Conservation (phyloP, 768 basidiomycete species). For the Serendipita sp. region DNA sequence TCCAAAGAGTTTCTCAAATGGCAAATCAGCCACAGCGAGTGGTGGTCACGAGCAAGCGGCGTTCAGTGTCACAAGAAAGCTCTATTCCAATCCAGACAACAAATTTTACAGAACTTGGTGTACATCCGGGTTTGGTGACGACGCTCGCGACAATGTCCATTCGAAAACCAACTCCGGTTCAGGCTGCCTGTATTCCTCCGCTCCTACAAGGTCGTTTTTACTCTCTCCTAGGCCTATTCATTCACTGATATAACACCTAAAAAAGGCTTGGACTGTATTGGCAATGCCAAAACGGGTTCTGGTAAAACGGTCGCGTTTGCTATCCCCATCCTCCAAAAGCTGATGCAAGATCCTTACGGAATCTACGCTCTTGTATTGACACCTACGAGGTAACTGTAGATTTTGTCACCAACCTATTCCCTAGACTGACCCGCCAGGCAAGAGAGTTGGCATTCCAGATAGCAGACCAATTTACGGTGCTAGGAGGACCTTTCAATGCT, state of each 20-base stretch:
- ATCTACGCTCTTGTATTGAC: constrained; percentile 88
- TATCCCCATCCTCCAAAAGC: constrained; percentile 77
- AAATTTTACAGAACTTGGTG: constrained; percentile 22
- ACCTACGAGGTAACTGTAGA: constrained; percentile 59
- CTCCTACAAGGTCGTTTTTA: constrained; percentile 51
- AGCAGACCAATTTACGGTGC: constrained; percentile 84
- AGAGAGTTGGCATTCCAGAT: constrained; percentile 98
- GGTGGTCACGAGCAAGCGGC: background rate
- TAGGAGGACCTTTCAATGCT: constrained; percentile 67
- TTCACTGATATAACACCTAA: background rate
- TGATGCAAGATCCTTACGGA: constrained; percentile 82
- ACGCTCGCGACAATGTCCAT: constrained; percentile 77
- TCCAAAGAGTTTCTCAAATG: background rate
- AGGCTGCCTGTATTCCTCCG: constrained; percentile 77
- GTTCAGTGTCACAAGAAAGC: background rate
- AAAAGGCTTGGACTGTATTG: constrained; percentile 79
- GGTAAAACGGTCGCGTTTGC: constrained; percentile 98
- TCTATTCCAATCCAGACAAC: background rate
- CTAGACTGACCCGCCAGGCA: background rate
- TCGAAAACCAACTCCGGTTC: constrained; percentile 67
- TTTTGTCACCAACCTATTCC: background rate
- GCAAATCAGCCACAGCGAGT: background rate
- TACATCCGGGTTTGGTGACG: constrained; percentile 32
- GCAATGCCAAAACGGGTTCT: constrained; percentile 93
- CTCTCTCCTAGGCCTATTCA: background rate